Percentiles rank a stretch among this genome's conserved stretches.
Evolutionary conservation across 2,329 filamentous ascomycete genomes (phyloP).

Genomic region (Fusarium falciforme): DNA sequence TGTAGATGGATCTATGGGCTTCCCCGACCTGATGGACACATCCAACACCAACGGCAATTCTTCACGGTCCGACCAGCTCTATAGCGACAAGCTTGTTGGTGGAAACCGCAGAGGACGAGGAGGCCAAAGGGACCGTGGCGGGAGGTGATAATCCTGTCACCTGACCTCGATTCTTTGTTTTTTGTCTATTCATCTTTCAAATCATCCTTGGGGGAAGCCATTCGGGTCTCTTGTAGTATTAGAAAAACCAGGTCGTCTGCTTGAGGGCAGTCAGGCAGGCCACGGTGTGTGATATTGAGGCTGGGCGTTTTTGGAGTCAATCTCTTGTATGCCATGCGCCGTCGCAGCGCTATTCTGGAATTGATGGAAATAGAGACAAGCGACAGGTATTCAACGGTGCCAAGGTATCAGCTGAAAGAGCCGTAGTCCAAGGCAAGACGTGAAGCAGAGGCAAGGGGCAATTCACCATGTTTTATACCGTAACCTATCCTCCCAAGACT

Average conservation of each 20-base stretch:
- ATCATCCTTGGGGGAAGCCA: neutral
- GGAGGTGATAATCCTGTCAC: constrained; percentile 25
- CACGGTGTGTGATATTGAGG: constrained; percentile 2
- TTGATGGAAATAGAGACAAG: neutral
- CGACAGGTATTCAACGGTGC: neutral
- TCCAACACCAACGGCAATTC: constrained; percentile 32
- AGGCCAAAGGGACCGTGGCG: constrained; percentile 39
- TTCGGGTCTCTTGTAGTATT: constrained; percentile 17
- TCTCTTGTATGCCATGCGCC: constrained; percentile 2
- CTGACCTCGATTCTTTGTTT: neutral
- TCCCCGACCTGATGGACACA: constrained; percentile 60
- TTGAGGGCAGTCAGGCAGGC: neutral
- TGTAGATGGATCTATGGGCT: constrained; percentile 66
- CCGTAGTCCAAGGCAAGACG: neutral
- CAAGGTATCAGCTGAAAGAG: neutral
- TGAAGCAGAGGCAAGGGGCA: constrained; percentile 5
- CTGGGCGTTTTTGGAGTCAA: constrained; percentile 36
- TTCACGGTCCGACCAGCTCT: constrained; percentile 54
- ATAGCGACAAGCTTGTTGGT: constrained; percentile 61
- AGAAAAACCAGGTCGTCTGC: constrained; percentile 12
- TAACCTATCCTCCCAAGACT: constrained; percentile 17
- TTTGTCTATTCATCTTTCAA: neutral
- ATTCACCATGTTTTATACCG: constrained; percentile 32
- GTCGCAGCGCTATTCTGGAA: neutral
- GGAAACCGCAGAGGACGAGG: constrained; percentile 44